Percentiles rank a stretch among this genome's conserved stretches.
Evolutionary conservation across 768 basidiomycete genomes (phyloP).

Genomic region (Kwoniella sp.): DNA sequence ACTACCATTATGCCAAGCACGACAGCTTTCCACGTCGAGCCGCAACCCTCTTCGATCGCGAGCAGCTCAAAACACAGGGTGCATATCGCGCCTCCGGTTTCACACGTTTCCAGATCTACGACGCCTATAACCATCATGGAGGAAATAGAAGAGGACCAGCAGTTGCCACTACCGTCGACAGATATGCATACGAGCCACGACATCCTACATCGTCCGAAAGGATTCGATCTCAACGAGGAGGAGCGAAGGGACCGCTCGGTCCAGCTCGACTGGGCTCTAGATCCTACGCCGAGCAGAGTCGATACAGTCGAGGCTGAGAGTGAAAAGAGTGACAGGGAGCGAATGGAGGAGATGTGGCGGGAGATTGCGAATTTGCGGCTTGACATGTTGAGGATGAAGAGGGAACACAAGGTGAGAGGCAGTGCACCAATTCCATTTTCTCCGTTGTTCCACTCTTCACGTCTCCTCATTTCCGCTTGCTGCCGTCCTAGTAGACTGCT

Average conservation of each 20-base stretch:
- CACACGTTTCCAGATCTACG: background rate
- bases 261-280: conserved; percentile 30
- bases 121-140: background rate
- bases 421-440: too few relatives aligned
- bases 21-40: background rate
- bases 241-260: conserved; percentile 2
- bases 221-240: background rate
- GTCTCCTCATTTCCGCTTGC: too few relatives aligned
- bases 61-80: conserved; percentile 3
- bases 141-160: background rate
- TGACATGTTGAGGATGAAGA: conserved; percentile 37
- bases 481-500: too few relatives aligned
- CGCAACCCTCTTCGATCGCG: background rate
- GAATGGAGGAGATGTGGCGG: conserved; percentile 23
- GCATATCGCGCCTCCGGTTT: background rate
- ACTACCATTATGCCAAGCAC: too few relatives aligned
- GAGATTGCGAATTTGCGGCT: conserved; percentile 31
- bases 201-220: background rate
- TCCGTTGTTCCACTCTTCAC: background rate
- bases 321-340: background rate
- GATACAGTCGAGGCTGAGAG: background rate
- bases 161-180: background rate
- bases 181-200: background rate
- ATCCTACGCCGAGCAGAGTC: background rate
- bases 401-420: conserved; percentile 26